Percentiles rank a stretch among this genome's conserved stretches.
These are phyloP conservation scores for Suillus spraguei DNA, from an alignment of 768 basidiomycete genomes.

Conservation along the genomic window DNA sequence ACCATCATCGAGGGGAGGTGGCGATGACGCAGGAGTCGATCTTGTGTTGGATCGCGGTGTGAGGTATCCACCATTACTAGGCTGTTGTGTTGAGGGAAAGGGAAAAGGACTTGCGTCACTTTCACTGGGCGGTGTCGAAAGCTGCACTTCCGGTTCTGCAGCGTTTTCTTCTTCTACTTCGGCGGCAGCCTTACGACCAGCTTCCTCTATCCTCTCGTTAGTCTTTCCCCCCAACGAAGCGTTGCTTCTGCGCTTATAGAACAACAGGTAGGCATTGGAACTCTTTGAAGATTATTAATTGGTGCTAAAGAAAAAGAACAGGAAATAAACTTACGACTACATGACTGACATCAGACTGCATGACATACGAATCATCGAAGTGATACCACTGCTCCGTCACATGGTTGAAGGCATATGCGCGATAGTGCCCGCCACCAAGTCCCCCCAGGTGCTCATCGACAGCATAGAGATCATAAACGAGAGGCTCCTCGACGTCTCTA, in stretches of 20 bases:
- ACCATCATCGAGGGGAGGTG: constrained; percentile 43
- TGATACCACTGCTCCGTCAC: constrained; percentile 90
- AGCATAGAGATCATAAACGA: constrained; percentile 92
- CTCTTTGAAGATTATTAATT: constrained; percentile 49
- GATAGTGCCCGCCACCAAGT: constrained; percentile 93
- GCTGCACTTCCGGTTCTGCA: constrained; percentile 41
- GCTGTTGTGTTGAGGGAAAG: constrained; percentile 20
- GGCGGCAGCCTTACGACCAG: constrained; percentile 33
- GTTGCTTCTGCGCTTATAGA: constrained; percentile 87
- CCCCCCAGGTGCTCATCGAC: constrained; percentile 99
- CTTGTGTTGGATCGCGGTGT: constrained; percentile 35
- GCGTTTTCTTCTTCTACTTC: constrained; percentile 25
- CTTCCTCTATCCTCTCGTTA: constrained; percentile 66
- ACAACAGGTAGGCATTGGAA: constrained; percentile 92
- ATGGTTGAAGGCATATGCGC: constrained; percentile 89
- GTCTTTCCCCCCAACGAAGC: constrained; percentile 85
- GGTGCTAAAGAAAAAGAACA: not conserved
- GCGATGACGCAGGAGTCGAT: constrained; percentile 43
- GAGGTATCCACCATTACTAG: constrained; percentile 31
- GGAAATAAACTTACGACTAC: constrained; percentile 68
- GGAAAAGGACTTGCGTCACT: constrained; percentile 16
- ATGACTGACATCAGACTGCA: constrained; percentile 55
- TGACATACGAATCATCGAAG: constrained; percentile 93
- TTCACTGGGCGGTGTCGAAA: constrained; percentile 59
- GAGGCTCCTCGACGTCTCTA: constrained; percentile 66